Base-by-base conservation (phyloP, 2,329 filamentous ascomycete genomes). In the Exophiala xenobiotica region DNA sequence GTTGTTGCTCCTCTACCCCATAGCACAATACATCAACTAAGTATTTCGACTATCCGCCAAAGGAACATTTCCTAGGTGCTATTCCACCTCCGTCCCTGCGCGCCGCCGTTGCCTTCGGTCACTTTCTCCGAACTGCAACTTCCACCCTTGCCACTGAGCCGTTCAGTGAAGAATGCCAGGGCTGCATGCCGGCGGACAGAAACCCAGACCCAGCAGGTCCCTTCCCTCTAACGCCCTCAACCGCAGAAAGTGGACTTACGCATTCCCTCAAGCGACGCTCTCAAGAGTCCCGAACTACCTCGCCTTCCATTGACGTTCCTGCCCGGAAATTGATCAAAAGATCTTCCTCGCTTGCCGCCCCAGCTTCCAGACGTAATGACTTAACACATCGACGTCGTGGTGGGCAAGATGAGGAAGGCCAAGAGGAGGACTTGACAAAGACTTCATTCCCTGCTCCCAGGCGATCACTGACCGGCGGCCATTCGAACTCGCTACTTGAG, bases 251-350 rank as follows among this genome's bases (percentile, higher is more conserved):
- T 14, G 35, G 14, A 37, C 12, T 37, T 24, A 18, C 38, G 27
- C 27, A 47, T 19, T 39, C 53, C 7, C 38, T 53, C 20, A 56
- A 56, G 22, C 53, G 49, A 5, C 31, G n/a, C 12, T 44, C 53
- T 33, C 43, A 46, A 35, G 26, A 40, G 1, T 47, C 47, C 5
- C 27, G 44, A 9, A 20, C 38, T 23, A 11, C 27, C 26, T 53
- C 55, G 26, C 31, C 55, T 24, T 40, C 51, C 16, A 26, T 39
- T 16, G 29, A 46, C 11, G 37, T 35, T 16, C 49, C 49, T 23
- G 14, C 26, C 14, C 5, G 19, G 19, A 58, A 58, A 26, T 35
- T 53, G 20, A 23, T 43, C 16, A 58, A 53, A 39, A 46, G 31
- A 12, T 50, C 48, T 14, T 41, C 33, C 5, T 44, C 43, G 11